A percentile compares a stretch with the other conserved stretches of the same genome.
phyloP scores from a whole-genome alignment of 345 rosid genomes.

The Eucalyptus sp. region DNA sequence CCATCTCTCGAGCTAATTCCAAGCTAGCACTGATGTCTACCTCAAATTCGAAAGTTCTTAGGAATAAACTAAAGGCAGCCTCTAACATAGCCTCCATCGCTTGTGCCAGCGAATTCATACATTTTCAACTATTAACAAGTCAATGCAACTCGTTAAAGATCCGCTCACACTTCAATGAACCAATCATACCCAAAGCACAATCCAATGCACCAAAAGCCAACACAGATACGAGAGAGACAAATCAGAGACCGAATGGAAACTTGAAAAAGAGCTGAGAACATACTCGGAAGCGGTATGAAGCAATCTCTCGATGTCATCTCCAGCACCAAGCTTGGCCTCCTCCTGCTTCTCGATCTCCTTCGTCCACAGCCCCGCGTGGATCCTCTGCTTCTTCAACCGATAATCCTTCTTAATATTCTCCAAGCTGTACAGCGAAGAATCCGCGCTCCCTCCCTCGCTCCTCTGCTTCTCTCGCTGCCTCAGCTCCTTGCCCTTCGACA shows the following conservation, averaged over 20 bases:
- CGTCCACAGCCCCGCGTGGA: conserved; percentile 81
- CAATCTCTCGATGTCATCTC: conserved; percentile 70
- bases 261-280: background rate
- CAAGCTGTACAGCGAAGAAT: conserved; percentile 47
- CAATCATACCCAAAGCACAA: background rate
- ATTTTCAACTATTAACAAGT: background rate
- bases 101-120: background rate
- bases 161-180: background rate
- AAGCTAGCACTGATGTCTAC: background rate
- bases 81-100: background rate
- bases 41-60: background rate
- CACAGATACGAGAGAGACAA: background rate
- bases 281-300: conserved; percentile 90
- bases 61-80: background rate
- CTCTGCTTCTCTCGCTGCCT: conserved; percentile 6
- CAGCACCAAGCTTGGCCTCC: conserved; percentile 47
- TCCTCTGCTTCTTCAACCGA: conserved; percentile 85
- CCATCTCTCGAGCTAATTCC: background rate
- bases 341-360: conserved; percentile 86
- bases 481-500: conserved; percentile 5
- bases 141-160: background rate
- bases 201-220: background rate
- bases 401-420: conserved; percentile 86
- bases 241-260: background rate
- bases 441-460: background rate